These are phyloP conservation scores for Capronia americana DNA, from an alignment of 2,329 filamentous ascomycete genomes.

Conservation along the genomic window DNA sequence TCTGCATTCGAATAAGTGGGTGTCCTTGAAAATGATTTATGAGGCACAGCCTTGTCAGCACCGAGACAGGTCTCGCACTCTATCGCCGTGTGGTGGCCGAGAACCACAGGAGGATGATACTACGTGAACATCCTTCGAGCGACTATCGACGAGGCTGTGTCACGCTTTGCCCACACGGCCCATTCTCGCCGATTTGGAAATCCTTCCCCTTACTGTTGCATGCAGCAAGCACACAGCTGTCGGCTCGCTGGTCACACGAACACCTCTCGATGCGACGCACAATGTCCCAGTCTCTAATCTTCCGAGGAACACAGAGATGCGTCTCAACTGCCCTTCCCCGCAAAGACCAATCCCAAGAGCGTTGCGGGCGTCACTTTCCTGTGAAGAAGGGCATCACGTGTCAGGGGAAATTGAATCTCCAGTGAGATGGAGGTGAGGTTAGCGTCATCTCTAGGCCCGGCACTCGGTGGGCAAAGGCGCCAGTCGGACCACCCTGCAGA, in stretches of 20 bases:
- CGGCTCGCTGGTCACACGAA: neutral
- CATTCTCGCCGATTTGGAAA: neutral
- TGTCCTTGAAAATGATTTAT: neutral
- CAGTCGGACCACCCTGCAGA: neutral
- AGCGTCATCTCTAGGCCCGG: slow-evolving; percentile 15
- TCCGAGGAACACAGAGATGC: neutral
- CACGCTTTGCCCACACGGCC: neutral
- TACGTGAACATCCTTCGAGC: neutral
- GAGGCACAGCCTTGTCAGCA: neutral
- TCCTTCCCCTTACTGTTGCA: slow-evolving; percentile 1
- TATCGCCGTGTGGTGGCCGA: neutral
- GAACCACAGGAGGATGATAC: neutral
- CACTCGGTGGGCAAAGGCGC: slow-evolving; percentile 6
- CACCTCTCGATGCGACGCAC: slow-evolving; percentile 3
- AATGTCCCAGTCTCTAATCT: slow-evolving; percentile 18
- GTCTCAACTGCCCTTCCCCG: neutral
- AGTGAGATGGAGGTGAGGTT: slow-evolving; percentile 3
- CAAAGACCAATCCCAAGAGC: neutral
- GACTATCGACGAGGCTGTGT: slow-evolving; percentile 15
- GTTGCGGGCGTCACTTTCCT: neutral
- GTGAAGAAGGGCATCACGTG: neutral
- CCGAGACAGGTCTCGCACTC: slow-evolving; percentile 5
- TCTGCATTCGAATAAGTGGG: neutral
- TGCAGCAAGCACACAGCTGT: neutral
- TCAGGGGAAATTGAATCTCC: slow-evolving; percentile 8